Evolutionary conservation across 495 filamentous ascomycete species (phyloP).

Genomic region (Letharia lupina): DNA sequence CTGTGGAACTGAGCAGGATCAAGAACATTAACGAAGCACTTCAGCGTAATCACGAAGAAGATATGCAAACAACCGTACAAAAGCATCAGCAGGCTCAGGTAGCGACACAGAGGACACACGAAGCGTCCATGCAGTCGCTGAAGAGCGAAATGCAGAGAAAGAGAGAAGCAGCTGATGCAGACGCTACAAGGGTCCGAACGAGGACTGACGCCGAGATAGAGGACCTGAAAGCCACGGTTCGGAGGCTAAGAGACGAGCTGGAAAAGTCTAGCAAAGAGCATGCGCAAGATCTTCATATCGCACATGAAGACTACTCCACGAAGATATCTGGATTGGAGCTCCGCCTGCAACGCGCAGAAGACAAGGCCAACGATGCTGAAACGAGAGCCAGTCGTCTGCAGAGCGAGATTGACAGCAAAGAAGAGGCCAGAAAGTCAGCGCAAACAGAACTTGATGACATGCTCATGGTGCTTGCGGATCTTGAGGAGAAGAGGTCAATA

Average conservation of each 20-base stretch:
- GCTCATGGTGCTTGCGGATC: conserved; percentile 76
- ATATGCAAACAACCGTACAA: conserved; percentile 41
- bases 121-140: conserved; percentile 41
- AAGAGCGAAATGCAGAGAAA: conserved; percentile 41
- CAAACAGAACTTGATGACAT: conserved; percentile 77
- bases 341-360: conserved; percentile 33
- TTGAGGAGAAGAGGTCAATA: conserved; percentile 73
- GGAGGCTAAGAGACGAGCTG: conserved; percentile 49
- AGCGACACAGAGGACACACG: conserved; percentile 41
- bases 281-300: conserved; percentile 50
- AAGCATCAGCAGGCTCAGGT: conserved; percentile 39
- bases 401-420: conserved; percentile 42
- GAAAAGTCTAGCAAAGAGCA: conserved; percentile 48
- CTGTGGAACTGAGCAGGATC: conserved; percentile 55
- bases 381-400: conserved; percentile 30
- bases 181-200: conserved; percentile 37
- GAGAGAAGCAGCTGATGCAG: conserved; percentile 44
- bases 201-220: conserved; percentile 55
- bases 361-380: conserved; percentile 34
- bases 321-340: conserved; percentile 42
- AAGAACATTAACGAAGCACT: conserved; percentile 63
- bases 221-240: conserved; percentile 52
- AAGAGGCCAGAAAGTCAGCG: conserved; percentile 53
- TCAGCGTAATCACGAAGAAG: conserved; percentile 59
- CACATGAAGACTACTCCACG: conserved; percentile 45